phyloP scores from a whole-genome alignment of 179 eudicot species.

The Actinidia arguta region DNA sequence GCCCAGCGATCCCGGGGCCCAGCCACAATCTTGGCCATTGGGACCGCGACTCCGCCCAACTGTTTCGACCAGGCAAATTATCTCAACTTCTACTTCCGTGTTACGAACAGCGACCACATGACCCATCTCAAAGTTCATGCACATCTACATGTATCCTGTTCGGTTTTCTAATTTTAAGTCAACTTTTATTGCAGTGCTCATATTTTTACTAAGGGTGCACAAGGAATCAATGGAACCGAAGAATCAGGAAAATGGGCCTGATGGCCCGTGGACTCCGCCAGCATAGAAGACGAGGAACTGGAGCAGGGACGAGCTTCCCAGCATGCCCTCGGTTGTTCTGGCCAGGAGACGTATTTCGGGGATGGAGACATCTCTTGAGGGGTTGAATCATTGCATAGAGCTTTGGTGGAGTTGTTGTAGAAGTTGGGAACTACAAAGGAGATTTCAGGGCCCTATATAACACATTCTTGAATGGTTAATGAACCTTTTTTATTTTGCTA shows the following conservation, averaged over 20 bases:
- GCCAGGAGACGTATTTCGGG: conserved; percentile 67
- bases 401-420: conserved; percentile 66
- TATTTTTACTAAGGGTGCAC: too few relatives aligned
- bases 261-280: conserved; percentile 72
- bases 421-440: conserved; percentile 57
- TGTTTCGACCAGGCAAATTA: conserved; percentile 42
- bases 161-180: too few relatives aligned
- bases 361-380: conserved; percentile 67
- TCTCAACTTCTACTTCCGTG: conserved; percentile 41
- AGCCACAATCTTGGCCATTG: conserved; percentile 47
- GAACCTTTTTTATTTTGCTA: not conserved
- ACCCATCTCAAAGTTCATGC: too few relatives aligned
- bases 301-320: conserved; percentile 53
- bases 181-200: too few relatives aligned
- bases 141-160: too few relatives aligned
- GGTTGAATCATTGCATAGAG: conserved; percentile 71
- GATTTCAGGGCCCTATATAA: conserved; percentile 68
- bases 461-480: not conserved
- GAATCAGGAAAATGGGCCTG: conserved; percentile 49
- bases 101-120: conserved; percentile 45
- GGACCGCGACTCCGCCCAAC: conserved; percentile 46
- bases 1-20: conserved; percentile 43
- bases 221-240: too few relatives aligned
- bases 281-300: conserved; percentile 64
- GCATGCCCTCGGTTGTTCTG: conserved; percentile 35